Evolutionary conservation across 371 early-diverging fungal species (phyloP), one percentile per base, ranked within the genome.

Genomic region (Blyttiomyces sp.): DNA sequence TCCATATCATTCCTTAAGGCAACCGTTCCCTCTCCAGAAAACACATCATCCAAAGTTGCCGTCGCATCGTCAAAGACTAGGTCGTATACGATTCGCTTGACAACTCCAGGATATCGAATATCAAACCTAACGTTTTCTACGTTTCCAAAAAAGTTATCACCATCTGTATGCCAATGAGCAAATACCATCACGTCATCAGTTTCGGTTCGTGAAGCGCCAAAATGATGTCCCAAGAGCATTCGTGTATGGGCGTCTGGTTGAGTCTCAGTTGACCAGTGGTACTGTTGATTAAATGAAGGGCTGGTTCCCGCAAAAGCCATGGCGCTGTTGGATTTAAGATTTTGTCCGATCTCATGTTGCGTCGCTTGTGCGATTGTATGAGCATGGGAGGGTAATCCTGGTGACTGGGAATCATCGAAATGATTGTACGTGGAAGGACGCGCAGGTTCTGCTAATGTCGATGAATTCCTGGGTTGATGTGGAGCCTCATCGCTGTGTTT

Each of bases 121-220:
- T 63, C 64, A 9, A 71, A 30, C 24, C 24, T 39, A 17, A 70
- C 69, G 26, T 69, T 51, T 9, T 55, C 48, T 17, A 75, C 48
- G 36, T 33, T 28, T 5, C 70, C 76, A 21, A 53, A 42, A 34
- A 66, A 75, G 50, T 72, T 75, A 58, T 75, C 76, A 1, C 76
- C 76, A 44, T 75, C 76, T 24, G 68, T 65, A 53, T 70, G 70
- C 76, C 76, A 75, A 49, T 72, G 76, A 2, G 68, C 59, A 62
- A 73, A 73, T 5, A 61, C 6, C 5, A 70, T 17, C 26, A 54
- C 24, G 34, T 63, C 57, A 28, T 64, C 62, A 4, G 35, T 6
- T 2, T 39, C 45, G 7, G 19, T 27, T 24, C 42, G 17, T 5
- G 9, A 32, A n/a, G 54, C 23, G 3, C 69, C 64, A 49, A 60